phyloP scores from a whole-genome alignment of 345 rosid species.

The Ceriops tagal region DNA sequence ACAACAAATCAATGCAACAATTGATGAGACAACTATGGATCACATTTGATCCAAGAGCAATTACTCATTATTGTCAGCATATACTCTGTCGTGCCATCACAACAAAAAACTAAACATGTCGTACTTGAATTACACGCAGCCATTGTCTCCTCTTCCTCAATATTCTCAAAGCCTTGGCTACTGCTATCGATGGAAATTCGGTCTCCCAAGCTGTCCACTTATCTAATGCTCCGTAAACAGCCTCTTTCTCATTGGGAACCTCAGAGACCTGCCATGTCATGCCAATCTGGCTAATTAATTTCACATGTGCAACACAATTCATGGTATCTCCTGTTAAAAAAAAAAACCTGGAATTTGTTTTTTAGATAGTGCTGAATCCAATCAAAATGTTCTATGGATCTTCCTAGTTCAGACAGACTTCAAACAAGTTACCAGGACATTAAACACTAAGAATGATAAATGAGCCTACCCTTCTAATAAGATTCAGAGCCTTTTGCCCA shows the following conservation, averaged over 20 bases:
- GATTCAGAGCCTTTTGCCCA: constrained; percentile 69
- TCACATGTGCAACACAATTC: neutral
- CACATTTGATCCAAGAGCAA: neutral
- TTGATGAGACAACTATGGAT: neutral
- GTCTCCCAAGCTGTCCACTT: constrained; percentile 89
- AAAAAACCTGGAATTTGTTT: neutral
- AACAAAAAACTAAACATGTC: neutral
- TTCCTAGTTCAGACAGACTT: neutral
- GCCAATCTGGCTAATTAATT: constrained; percentile 5
- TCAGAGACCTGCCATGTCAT: constrained; percentile 54
- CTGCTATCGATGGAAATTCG: constrained; percentile 78
- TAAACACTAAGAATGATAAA: neutral
- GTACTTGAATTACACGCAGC: constrained; percentile 81
- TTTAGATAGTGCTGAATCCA: neutral
- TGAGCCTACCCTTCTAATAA: constrained; percentile 60
- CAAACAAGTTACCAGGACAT: neutral
- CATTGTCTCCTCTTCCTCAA: constrained; percentile 66
- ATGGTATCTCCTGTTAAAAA: neutral
- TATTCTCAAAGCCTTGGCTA: constrained; percentile 63
- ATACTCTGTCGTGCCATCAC: too few relatives aligned
- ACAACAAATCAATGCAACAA: neutral
- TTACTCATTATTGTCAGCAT: neutral
- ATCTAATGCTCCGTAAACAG: constrained; percentile 75
- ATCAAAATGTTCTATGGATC: neutral
- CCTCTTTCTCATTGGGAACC: constrained; percentile 75